These are phyloP conservation scores for Aspergillus fumigatus DNA, from an alignment of 2,329 filamentous ascomycete genomes.

Conservation along the genomic window DNA sequence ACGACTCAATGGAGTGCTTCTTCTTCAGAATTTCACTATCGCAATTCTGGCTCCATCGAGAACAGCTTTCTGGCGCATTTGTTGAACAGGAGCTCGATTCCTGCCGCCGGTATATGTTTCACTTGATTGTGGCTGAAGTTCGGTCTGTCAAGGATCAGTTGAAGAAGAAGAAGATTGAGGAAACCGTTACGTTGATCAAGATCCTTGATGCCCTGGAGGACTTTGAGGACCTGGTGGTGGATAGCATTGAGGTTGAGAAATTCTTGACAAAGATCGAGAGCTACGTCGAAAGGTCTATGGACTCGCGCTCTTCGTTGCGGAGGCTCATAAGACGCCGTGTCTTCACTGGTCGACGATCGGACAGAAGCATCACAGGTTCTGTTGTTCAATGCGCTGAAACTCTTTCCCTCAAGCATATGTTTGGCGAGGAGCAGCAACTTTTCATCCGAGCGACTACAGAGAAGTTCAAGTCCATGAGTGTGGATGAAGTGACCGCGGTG, in stretches of 20 bases:
- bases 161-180: constrained; percentile 30
- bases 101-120: constrained; percentile 32
- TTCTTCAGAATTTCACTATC: constrained; percentile 32
- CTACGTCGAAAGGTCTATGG: constrained; percentile 31
- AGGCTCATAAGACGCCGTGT: constrained; percentile 32
- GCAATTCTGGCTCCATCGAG: constrained; percentile 30
- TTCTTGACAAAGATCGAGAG: constrained; percentile 33
- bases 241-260: constrained; percentile 32
- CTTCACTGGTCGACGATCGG: constrained; percentile 25
- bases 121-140: constrained; percentile 30
- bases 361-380: constrained; percentile 24
- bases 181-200: constrained; percentile 33
- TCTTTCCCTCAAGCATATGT: constrained; percentile 33
- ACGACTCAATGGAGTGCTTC: constrained; percentile 34
- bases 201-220: constrained; percentile 36
- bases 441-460: constrained; percentile 33
- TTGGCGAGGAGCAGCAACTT: constrained; percentile 34
- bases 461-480: constrained; percentile 31
- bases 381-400: constrained; percentile 32
- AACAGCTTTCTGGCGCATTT: constrained; percentile 25
- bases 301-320: constrained; percentile 24
- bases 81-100: constrained; percentile 26
- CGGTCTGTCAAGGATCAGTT: constrained; percentile 32
- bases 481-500: constrained; percentile 25
- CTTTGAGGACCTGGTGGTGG: constrained; percentile 34